Base-by-base conservation (phyloP, 1,284 basidiomycete genomes). In the Trametes polyzona region DNA sequence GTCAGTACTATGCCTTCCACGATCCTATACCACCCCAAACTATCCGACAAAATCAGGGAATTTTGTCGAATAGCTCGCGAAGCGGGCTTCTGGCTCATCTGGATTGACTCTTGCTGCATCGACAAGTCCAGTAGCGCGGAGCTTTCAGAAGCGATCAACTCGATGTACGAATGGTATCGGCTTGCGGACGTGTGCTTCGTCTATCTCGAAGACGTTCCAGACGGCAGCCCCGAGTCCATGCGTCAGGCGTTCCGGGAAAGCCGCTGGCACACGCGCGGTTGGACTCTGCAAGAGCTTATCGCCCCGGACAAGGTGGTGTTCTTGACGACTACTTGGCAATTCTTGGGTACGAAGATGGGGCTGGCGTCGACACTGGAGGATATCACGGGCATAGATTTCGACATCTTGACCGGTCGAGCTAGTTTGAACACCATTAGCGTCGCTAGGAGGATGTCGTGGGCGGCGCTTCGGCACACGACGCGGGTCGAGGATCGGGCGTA, bases 211-310 rank as follows among this genome's bases (percentile, higher is more conserved):
- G 40, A 42, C 24, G 23, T 42, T 1, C 40, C 23, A 3, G 40
- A 42, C 11, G 23, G 3, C 23, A 9, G n/a, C 6, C 33, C 35
- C 8, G 35, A 46, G 9, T 32, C 29, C n/a, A 8, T 14, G 16
- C n/a, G n/a, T n/a, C n/a, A n/a, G n/a, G n/a, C n/a, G n/a, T 49
- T 49, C n/a, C 17, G 24, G 11, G 2, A 26, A 11, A 51, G 49
- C 40, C 19, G 11, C 7, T 51, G 49, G 40, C 27, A 37, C 32
- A 41, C 39, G 21, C 27, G 49, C 17, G 49, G 29, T 2, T 46
- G 42, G 51, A 53, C 51, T 2, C n/a, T 53, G 26, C 51, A 53
- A 24, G 51, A 53, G n/a, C 51, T 53, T 43, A 47, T 53, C 29
- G 33, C 42, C 5, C 51, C 51, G 2, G 12, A 36, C 17, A 30